Base-by-base conservation (phyloP, 371 early-diverging fungal species). In the Syncephalastrum racemosum region DNA sequence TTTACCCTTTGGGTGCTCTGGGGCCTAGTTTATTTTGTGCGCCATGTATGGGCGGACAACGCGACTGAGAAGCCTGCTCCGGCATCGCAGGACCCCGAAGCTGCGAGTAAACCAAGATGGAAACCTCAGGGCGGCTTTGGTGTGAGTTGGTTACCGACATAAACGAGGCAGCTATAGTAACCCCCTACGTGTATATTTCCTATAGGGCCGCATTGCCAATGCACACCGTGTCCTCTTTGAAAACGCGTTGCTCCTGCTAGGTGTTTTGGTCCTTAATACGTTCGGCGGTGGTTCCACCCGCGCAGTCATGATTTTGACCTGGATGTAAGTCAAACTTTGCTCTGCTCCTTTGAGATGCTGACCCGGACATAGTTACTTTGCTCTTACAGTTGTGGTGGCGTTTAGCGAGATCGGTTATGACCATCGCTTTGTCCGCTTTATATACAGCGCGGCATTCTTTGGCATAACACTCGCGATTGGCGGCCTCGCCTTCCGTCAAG, bases 241-340 rank as follows among this genome's bases (percentile, higher is more conserved):
- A 49, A 72, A 74, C 36, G 66, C 71, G 6, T 46, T 75, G 15
- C 36, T 77, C 31, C 58, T 79, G 2, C 53, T 79, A 24, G 61
- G 70, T 22, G 70, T 71, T 0, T 52, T 79, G 41, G 66, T 68
- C 6, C 23, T 79, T 25, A 79, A 79, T 46, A 73, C 73, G 19
- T 68, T 79, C 64, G 79, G 68, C 55, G 64, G 65, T 55, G 75
- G 65, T 20, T 73, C 74, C 43, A 70, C 68, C n/a, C 63, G 64
- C 45, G 75, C 70, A 31, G 79, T 73, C 5, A 71, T 73, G 74
- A 70, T 79, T 44, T 45, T 79, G 46, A 50, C 76, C 22, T 79
- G 79, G 79, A 61, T 79, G 59, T 59, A 41, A 39, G 59, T 23
- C 41, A 12, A 6, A 27, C 27, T 7, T 27, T 27, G 7, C 27